These are phyloP conservation scores for Penicillium sp. DNA, from an alignment of 2,329 filamentous ascomycete species.

Conservation along the genomic window DNA sequence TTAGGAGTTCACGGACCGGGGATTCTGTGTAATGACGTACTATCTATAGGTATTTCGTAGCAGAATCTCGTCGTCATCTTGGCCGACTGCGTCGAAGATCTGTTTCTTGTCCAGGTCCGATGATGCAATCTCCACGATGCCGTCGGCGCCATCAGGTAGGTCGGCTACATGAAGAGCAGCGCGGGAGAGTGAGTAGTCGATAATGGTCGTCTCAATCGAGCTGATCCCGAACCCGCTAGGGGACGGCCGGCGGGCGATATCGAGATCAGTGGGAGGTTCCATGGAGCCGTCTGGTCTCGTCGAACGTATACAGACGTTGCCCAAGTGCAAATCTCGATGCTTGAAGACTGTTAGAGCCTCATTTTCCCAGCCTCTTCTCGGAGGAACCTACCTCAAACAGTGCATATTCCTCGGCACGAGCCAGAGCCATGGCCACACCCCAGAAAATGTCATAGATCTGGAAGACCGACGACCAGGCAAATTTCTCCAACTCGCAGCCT, in stretches of 20 bases:
- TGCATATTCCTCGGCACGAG: conserved; percentile 59
- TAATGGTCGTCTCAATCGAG: conserved; percentile 60
- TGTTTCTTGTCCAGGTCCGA: conserved; percentile 45
- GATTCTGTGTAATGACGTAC: conserved; percentile 29
- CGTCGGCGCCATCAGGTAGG: conserved; percentile 22
- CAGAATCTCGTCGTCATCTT: conserved; percentile 42
- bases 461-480: conserved; percentile 42
- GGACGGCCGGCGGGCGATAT: conserved; percentile 30
- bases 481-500: conserved; percentile 55
- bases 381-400: conserved; percentile 52
- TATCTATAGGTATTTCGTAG: conserved; percentile 44
- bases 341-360: conserved; percentile 21
- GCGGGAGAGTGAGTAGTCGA: conserved; percentile 67
- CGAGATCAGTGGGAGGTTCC: conserved; percentile 34
- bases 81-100: conserved; percentile 43
- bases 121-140: conserved; percentile 36
- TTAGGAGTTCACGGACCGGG: not conserved
- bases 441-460: conserved; percentile 65
- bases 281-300: conserved; percentile 31
- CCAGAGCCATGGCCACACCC: conserved; percentile 61
- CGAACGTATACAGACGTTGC: conserved; percentile 61
- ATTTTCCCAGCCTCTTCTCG: not conserved
- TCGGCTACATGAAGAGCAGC: conserved; percentile 46
- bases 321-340: conserved; percentile 64
- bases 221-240: conserved; percentile 52